Evolutionary conservation across 2,329 filamentous ascomycete species (phyloP).

Genomic region (Teratosphaeria viscida): DNA sequence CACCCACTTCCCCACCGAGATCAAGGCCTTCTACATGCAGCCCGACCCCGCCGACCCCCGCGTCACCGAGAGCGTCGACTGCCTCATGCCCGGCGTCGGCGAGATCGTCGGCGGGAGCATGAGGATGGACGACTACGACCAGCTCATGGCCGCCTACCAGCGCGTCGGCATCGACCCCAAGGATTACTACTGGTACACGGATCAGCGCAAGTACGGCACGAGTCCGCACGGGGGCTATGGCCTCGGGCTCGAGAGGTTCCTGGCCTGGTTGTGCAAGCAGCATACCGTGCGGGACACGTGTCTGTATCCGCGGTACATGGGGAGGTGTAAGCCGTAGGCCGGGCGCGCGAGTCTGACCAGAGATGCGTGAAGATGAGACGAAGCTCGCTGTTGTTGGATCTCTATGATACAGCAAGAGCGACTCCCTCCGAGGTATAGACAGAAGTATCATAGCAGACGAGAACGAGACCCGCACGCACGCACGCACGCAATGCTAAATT

Average conservation of each 20-base stretch:
- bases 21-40: conserved; percentile 99
- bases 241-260: conserved; percentile 75
- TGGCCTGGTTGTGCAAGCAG: conserved; percentile 57
- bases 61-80: conserved; percentile 88
- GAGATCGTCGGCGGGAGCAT: conserved; percentile 96
- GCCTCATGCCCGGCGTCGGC: conserved; percentile 82
- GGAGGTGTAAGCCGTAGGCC: conserved; percentile 60
- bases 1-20: conserved; percentile 92
- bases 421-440: not conserved
- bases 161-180: conserved; percentile 73
- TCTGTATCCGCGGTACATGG: conserved; percentile 72
- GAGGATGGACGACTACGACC: conserved; percentile 87
- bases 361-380: too few species aligned
- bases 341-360: too few species aligned
- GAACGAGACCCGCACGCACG: not conserved
- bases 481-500: not conserved
- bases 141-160: conserved; percentile 80
- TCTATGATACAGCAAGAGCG: not conserved
- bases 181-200: conserved; percentile 97
- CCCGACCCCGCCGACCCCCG: conserved; percentile 67
- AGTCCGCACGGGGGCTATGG: conserved; percentile 90
- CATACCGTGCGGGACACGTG: conserved; percentile 59
- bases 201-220: conserved; percentile 66
- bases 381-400: not conserved
- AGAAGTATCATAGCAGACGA: not conserved